These are phyloP conservation scores for Verticillium nubilum DNA, from an alignment of 2,329 filamentous ascomycete genomes.

Conservation along the genomic window DNA sequence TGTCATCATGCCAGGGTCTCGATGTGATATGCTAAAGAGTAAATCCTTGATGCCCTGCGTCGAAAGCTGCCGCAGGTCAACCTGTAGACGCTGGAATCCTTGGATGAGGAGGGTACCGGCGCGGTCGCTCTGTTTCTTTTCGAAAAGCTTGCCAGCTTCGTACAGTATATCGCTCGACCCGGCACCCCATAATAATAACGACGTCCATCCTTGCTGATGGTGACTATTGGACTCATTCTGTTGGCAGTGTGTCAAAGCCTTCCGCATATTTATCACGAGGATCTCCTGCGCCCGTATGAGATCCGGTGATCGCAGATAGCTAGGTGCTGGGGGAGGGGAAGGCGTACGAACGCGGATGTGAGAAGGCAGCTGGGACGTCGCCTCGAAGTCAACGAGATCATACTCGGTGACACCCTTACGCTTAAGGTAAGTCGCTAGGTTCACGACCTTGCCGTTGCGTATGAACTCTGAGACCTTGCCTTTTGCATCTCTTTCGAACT, in stretches of 20 bases:
- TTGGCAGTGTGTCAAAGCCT: slow-evolving; percentile 38
- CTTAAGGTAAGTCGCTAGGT: slow-evolving; percentile 46
- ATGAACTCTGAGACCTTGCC: slow-evolving; percentile 49
- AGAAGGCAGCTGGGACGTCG: slow-evolving; percentile 33
- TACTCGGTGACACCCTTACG: slow-evolving; percentile 48
- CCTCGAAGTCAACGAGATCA: slow-evolving; percentile 41
- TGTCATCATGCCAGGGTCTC: slow-evolving; percentile 38
- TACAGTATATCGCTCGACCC: slow-evolving; percentile 36
- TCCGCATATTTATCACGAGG: slow-evolving; percentile 36
- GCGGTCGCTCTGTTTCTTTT: slow-evolving; percentile 31
- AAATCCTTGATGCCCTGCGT: slow-evolving; percentile 37
- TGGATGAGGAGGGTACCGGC: slow-evolving; percentile 34
- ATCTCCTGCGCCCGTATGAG: slow-evolving; percentile 37
- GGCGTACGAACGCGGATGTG: slow-evolving; percentile 39
- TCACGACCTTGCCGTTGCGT: slow-evolving; percentile 46
- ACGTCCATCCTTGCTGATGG: slow-evolving; percentile 31
- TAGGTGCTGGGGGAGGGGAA: slow-evolving; percentile 35
- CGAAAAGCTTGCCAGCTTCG: slow-evolving; percentile 37
- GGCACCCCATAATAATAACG: slow-evolving; percentile 37
- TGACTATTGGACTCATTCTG: slow-evolving; percentile 34
- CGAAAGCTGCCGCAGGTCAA: slow-evolving; percentile 35
- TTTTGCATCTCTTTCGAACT: slow-evolving; percentile 46
- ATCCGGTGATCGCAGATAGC: slow-evolving; percentile 35
- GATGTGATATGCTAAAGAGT: slow-evolving; percentile 36
- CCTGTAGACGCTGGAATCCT: slow-evolving; percentile 36